Evolutionary conservation across 2,329 filamentous ascomycete genomes (phyloP), one percentile per base, ranked within the genome.

Genomic region (Aspergillus tanneri): DNA sequence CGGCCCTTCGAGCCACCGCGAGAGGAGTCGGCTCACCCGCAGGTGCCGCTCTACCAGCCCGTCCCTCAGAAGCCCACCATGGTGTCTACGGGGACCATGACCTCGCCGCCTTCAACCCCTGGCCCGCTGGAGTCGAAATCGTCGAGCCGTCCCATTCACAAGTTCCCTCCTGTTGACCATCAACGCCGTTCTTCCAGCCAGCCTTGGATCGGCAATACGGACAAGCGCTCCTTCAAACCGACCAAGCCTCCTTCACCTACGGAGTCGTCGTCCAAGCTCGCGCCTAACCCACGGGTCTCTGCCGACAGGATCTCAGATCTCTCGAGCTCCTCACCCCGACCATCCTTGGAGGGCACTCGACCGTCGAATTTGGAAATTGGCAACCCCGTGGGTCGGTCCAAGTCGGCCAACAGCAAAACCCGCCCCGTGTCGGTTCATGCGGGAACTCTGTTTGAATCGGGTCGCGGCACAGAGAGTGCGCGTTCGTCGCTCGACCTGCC

Each of bases 341-440:
- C 87, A 2, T 90, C 88, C 2, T 70, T 92, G 23, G 87, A 95
- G 68, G 78, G 79, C 28, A 77, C 80, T 12, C 80, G 87, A n/a
- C 85, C 88, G 8, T 76, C 77, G 2, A 78, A 77, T 28, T 60
- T 80, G 47, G 87, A 91, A 40, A 63, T 81, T 6, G 72, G 82
- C 7, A 82, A 86, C 28, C 71, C 78, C 0, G 67, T 84, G 7
- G 73, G 72, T 28, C 73, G 82, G 23, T 81, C 83, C 1, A 84
- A 80, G 61, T 85, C 86, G 19, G 80, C 83, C n/a, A 82, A 82
- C 57, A 68, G 78, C 57, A 83, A 85, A 52, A 78, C 83, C 45
- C 81, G 92, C 37, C 92, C 92, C 63, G 77, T 83, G 1, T 96
- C 91, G 66, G 88, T 88, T 25, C 89, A 91, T 65, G 79, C 95